A percentile compares a stretch with the other conserved stretches of the same genome.
phyloP scores from a whole-genome alignment of 768 basidiomycete species.

The Leccinellum rugosiceps region DNA sequence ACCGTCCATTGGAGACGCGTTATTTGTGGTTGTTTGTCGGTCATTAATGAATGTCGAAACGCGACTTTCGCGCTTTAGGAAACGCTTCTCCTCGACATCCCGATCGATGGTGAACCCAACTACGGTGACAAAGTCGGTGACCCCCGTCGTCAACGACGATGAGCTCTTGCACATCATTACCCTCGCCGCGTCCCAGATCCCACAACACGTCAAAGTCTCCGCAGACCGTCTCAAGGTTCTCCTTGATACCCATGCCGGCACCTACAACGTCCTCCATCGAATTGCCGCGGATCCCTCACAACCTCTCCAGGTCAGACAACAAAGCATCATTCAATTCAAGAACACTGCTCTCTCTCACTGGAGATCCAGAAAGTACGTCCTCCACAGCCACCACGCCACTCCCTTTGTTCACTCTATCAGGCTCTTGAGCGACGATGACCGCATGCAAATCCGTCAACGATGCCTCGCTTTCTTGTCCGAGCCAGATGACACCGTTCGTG shows the following conservation, averaged over 20 bases:
- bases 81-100: background rate
- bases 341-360: conserved; percentile 73
- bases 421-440: conserved; percentile 65
- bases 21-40: conserved; percentile 36
- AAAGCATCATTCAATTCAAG: conserved; percentile 88
- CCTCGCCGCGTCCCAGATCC: conserved; percentile 72
- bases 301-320: conserved; percentile 68
- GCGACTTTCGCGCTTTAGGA: background rate
- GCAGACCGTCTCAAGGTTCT: conserved; percentile 64
- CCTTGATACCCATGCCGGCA: conserved; percentile 60
- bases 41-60: conserved; percentile 2
- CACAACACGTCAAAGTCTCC: conserved; percentile 44
- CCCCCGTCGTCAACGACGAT: conserved; percentile 48
- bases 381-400: background rate
- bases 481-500: conserved; percentile 64
- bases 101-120: conserved; percentile 24
- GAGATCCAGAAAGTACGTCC: conserved; percentile 68
- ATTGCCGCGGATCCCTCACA: conserved; percentile 62
- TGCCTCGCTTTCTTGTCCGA: conserved; percentile 72
- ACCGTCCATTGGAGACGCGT: conserved; percentile 38
- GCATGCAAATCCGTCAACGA: conserved; percentile 59
- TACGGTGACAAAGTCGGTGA: background rate
- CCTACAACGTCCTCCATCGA: conserved; percentile 67
- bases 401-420: conserved; percentile 36
- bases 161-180: conserved; percentile 67